Percentiles rank a stretch among this genome's conserved stretches.
Evolutionary conservation across 257 asterid genomes (phyloP).

Genomic region (Nemophila menziesii): DNA sequence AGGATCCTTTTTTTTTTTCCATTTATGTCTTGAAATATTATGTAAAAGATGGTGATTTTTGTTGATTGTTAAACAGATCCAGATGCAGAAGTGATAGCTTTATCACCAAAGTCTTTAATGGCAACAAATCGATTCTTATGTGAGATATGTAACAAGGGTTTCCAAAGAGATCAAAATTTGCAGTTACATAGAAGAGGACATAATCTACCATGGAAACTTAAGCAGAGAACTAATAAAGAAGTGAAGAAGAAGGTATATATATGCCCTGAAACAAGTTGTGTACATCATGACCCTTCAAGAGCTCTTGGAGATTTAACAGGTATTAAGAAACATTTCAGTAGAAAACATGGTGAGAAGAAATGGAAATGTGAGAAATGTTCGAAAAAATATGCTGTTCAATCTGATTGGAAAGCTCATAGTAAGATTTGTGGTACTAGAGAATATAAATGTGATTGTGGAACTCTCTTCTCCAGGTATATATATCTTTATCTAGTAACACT

Average conservation of each 20-base stretch:
- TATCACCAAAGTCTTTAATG: constrained; percentile 81
- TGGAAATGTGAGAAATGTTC: constrained; percentile 93
- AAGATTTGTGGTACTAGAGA: constrained; percentile 94
- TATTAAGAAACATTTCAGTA: constrained; percentile 67
- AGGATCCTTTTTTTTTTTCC: not conserved
- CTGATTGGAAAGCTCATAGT: constrained; percentile 93
- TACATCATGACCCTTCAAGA: constrained; percentile 72
- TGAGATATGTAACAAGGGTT: constrained; percentile 93
- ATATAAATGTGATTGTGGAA: constrained; percentile 92
- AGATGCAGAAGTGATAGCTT: constrained; percentile 84
- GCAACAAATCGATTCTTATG: constrained; percentile 84
- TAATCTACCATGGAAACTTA: constrained; percentile 88
- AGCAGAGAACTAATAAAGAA: constrained; percentile 60
- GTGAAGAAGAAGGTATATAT: constrained; percentile 72
- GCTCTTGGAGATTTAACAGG: constrained; percentile 88
- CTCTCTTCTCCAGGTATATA: constrained; percentile 80
- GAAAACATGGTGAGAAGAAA: constrained; percentile 92
- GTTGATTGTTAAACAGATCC: constrained; percentile 55
- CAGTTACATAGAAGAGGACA: constrained; percentile 89
- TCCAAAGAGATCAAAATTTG: constrained; percentile 85
- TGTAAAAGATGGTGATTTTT: not conserved
- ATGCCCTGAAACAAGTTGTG: constrained; percentile 76
- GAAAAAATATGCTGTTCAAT: constrained; percentile 83
- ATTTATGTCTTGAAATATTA: not conserved
- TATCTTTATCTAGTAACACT: not conserved